Percentiles rank a stretch among this genome's conserved stretches.
Evolutionary conservation across 2,329 filamentous ascomycete species (phyloP).

Genomic region (Beauveria sp.): DNA sequence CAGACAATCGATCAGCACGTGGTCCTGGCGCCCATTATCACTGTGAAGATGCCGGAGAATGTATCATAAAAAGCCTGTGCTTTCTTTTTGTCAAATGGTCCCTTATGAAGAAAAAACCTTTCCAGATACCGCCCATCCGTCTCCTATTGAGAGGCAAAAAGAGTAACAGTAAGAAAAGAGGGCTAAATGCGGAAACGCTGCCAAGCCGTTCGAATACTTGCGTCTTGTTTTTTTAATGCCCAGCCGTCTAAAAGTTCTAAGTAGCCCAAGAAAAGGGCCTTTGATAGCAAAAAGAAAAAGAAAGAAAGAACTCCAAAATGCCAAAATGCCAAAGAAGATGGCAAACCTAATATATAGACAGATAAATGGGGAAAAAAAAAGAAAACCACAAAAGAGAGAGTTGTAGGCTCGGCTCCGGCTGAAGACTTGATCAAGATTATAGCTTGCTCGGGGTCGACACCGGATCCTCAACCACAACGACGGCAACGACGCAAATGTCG

Average conservation of each 20-base stretch:
- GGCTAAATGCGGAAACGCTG: background rate
- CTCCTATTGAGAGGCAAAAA: background rate
- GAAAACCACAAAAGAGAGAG: background rate
- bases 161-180: background rate
- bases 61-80: too few species aligned
- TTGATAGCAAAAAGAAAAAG: background rate
- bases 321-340: background rate
- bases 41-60: too few species aligned
- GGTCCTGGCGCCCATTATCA: too few species aligned
- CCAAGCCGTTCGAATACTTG: background rate
- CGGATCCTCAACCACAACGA: conserved; percentile 57
- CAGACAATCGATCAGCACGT: too few species aligned
- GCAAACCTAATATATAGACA: background rate
- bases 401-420: background rate
- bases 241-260: conserved; percentile 8
- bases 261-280: background rate
- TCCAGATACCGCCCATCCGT: background rate
- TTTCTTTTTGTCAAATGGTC: background rate
- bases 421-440: conserved; percentile 13
- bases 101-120: background rate
- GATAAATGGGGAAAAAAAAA: background rate
- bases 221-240: background rate
- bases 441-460: conserved; percentile 26
- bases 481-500: conserved; percentile 84
- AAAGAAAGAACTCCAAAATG: conserved; percentile 3